Evolutionary conservation across 805 yeast species (phyloP).

Genomic region (Zygosaccharomyces bailii): DNA sequence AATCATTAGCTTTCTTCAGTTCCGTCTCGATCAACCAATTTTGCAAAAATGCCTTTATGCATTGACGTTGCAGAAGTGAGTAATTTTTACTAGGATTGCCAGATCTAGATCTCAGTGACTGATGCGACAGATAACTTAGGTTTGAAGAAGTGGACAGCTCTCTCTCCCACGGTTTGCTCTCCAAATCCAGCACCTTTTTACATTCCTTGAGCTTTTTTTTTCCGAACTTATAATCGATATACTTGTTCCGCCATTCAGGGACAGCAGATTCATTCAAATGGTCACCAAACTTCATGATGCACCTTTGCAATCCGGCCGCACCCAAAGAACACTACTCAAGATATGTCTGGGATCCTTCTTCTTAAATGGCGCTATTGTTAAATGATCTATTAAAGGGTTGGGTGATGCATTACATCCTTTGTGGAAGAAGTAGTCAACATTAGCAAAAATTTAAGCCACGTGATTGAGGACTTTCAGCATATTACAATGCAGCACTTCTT

Average conservation of each 20-base stretch:
- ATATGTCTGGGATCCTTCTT: neutral
- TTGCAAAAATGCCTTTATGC: conserved; percentile 31
- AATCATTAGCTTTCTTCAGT: conserved; percentile 33
- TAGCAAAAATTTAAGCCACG: neutral
- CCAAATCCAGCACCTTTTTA: conserved; percentile 9
- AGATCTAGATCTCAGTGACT: neutral
- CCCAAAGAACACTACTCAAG: neutral
- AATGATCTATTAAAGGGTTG: neutral
- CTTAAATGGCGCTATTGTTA: neutral
- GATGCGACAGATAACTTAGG: conserved; percentile 1
- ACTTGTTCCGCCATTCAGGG: conserved; percentile 86
- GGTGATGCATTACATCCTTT: neutral
- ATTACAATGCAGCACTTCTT: no score
- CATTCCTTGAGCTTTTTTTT: conserved; percentile 37
- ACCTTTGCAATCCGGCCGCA: neutral
- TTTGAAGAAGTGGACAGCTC: conserved; percentile 2
- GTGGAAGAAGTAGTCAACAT: neutral
- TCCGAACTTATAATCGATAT: conserved; percentile 63
- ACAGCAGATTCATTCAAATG: conserved; percentile 59
- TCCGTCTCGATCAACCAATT: conserved; percentile 34
- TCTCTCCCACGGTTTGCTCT: neutral
- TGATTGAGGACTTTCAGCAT: no score
- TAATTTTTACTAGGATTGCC: conserved; percentile 6
- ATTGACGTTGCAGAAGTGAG: conserved; percentile 15
- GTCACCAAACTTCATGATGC: conserved; percentile 61